Evolutionary conservation across 75 land plant species (phyloP).

Genomic region (Pinus albicaulis): DNA sequence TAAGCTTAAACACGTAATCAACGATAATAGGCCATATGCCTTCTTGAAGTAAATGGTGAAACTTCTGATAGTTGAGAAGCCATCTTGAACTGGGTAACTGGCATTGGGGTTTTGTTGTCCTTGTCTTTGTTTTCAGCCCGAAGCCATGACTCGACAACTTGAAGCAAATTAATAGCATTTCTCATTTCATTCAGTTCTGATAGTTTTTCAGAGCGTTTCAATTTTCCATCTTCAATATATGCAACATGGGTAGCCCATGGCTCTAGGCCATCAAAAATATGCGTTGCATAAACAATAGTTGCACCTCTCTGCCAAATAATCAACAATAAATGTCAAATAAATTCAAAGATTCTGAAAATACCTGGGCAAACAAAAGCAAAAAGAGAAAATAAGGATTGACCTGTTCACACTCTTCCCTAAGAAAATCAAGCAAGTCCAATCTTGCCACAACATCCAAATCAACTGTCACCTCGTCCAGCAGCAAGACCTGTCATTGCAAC

Average conservation of each 20-base stretch:
- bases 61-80: conserved; percentile 40
- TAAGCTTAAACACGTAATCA: conserved; percentile 19
- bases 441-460: conserved; percentile 96
- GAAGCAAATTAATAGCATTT: conserved; percentile 55
- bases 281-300: conserved; percentile 92
- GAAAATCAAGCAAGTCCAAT: conserved; percentile 82
- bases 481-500: conserved; percentile 54
- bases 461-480: conserved; percentile 94
- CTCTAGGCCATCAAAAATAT: conserved; percentile 96
- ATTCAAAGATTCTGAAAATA: neutral
- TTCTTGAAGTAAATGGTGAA: conserved; percentile 83
- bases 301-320: conserved; percentile 74
- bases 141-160: conserved; percentile 94
- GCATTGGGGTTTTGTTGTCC: conserved; percentile 24
- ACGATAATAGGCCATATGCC: conserved; percentile 98
- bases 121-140: conserved; percentile 62
- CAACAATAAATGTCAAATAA: neutral
- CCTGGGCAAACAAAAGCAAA: neutral
- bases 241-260: conserved; percentile 94
- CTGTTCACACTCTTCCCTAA: conserved; percentile 85
- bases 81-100: conserved; percentile 14
- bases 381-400: conserved; percentile 17
- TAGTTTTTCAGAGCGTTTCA: conserved; percentile 48
- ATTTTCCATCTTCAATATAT: conserved; percentile 84
- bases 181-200: conserved; percentile 55